These are phyloP conservation scores for Vaccinium myrtillus DNA, from an alignment of 148 eudicot species.

Conservation along the genomic window DNA sequence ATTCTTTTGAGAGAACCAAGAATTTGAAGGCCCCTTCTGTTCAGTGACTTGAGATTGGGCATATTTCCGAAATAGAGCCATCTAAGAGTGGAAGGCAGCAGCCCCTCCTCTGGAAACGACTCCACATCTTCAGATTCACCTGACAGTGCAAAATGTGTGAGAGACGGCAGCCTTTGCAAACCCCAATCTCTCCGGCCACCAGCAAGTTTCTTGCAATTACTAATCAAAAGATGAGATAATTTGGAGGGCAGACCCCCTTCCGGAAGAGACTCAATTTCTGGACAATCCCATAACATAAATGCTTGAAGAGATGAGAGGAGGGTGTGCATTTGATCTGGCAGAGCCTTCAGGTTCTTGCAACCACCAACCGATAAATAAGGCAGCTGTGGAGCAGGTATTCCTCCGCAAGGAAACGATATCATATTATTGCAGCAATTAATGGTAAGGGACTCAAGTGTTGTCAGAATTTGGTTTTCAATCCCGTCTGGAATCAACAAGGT, in stretches of 20 bases:
- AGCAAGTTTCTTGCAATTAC: neutral
- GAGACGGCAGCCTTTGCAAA: neutral
- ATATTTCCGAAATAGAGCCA: neutral
- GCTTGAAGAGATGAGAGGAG: no score
- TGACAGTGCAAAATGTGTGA: neutral
- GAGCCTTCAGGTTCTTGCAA: neutral
- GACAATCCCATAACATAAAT: no score
- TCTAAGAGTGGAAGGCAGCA: neutral
- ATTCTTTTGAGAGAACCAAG: neutral
- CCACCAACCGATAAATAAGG: rapidly evolving
- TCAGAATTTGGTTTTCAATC: neutral
- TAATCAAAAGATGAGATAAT: neutral
- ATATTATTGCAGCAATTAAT: neutral
- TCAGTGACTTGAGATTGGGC: neutral
- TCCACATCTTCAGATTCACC: neutral
- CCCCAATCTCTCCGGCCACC: neutral
- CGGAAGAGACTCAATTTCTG: no score
- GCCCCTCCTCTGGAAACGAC: neutral
- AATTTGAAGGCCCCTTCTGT: neutral
- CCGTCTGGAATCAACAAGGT: neutral
- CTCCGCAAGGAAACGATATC: neutral
- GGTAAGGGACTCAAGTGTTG: neutral
- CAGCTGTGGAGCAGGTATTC: neutral
- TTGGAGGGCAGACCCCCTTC: no score
- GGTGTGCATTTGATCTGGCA: neutral